Evolutionary conservation across 108 stramenopile genomes (phyloP).

Genomic region (Cyclotella sp.): DNA sequence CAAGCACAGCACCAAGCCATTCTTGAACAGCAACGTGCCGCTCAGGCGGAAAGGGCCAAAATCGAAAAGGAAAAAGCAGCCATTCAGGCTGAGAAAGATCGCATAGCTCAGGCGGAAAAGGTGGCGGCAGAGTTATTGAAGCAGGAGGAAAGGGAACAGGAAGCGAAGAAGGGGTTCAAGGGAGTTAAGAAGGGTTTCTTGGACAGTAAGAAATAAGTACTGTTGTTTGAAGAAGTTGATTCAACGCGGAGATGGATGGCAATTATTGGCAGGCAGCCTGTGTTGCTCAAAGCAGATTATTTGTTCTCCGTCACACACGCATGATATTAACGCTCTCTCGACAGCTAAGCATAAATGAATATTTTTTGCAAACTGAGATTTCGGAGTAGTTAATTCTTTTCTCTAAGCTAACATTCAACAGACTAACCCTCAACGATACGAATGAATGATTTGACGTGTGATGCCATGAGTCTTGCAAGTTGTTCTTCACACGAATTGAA

Average conservation of each 20-base stretch:
- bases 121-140: slow-evolving; percentile 69
- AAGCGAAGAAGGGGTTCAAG: slow-evolving; percentile 78
- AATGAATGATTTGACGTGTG: slow-evolving; percentile 66
- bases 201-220: slow-evolving; percentile 23
- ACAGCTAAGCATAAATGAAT: neutral
- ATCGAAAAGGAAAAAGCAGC: slow-evolving; percentile 51
- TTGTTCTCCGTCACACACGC: neutral
- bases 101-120: slow-evolving; percentile 30
- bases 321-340: neutral
- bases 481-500: slow-evolving; percentile 64
- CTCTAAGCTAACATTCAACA: neutral
- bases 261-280: neutral
- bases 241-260: neutral
- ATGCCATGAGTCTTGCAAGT: slow-evolving; percentile 56
- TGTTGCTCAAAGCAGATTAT: neutral
- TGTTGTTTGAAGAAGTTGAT: neutral
- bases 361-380: neutral
- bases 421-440: slow-evolving; percentile 49
- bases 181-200: slow-evolving; percentile 87
- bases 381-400: neutral
- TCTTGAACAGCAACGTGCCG: slow-evolving; percentile 52
- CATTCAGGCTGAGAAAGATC: slow-evolving; percentile 35
- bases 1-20: slow-evolving; percentile 60
- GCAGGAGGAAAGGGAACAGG: slow-evolving; percentile 75
- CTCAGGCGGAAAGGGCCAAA: slow-evolving; percentile 52